Percentiles rank a stretch among this genome's conserved stretches.
phyloP scores from a whole-genome alignment of 768 basidiomycete genomes.

The Amanita thiersii region DNA sequence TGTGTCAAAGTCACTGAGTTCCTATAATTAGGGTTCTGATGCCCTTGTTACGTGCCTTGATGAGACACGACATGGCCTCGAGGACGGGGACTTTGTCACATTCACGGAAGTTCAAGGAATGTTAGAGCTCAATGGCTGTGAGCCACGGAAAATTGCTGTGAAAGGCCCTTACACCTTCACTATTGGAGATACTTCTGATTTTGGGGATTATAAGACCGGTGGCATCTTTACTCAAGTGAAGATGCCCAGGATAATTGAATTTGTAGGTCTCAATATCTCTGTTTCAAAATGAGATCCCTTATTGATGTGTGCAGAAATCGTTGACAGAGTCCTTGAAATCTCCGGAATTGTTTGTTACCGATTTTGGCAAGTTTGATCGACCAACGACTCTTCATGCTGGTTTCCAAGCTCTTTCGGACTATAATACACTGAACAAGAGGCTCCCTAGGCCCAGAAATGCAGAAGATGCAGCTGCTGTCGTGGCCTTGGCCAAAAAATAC shows the following conservation, averaged over 20 bases:
- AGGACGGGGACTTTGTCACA: constrained; percentile 96
- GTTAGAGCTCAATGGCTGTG: constrained; percentile 83
- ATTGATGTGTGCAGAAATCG: constrained; percentile 60
- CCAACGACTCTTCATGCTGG: constrained; percentile 86
- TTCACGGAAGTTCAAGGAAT: constrained; percentile 96
- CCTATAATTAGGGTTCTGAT: constrained; percentile 56
- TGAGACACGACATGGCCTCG: constrained; percentile 95
- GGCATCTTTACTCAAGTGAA: constrained; percentile 98
- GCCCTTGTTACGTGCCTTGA: constrained; percentile 96
- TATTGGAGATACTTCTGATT: constrained; percentile 82
- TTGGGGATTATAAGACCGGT: constrained; percentile 74
- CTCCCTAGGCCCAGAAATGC: constrained; percentile 79
- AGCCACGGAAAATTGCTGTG: constrained; percentile 85
- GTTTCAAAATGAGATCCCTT: constrained; percentile 10
- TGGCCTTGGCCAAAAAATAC: constrained; percentile 73
- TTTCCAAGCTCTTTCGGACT: constrained; percentile 89
- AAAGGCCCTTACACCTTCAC: constrained; percentile 98
- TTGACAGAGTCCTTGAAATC: constrained; percentile 73
- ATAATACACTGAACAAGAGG: constrained; percentile 51
- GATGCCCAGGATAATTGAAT: constrained; percentile 94
- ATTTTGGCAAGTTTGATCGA: constrained; percentile 96
- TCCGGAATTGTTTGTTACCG: constrained; percentile 90
- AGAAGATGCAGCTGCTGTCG: constrained; percentile 67
- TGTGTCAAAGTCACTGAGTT: neutral
- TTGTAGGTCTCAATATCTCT: constrained; percentile 44